Evolutionary conservation across 208 protist genomes (phyloP).

Genomic region (Trypanosoma rangeli): DNA sequence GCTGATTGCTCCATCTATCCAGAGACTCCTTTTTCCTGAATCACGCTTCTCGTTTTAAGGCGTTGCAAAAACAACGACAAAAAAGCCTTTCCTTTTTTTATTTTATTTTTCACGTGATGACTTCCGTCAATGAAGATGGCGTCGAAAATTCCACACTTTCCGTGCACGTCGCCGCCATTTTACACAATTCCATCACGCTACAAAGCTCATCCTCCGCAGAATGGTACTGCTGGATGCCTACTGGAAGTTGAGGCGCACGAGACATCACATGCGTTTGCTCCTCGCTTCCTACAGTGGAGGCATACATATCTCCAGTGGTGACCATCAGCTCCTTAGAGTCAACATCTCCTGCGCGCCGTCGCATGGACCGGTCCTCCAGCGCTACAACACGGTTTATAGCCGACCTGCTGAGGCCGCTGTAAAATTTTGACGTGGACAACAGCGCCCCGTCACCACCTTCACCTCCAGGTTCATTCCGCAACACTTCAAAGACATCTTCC

Average conservation of each 20-base stretch:
- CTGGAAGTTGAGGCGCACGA: not conserved
- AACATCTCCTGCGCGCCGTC: not conserved
- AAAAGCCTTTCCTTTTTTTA: not conserved
- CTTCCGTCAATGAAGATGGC: constrained; percentile 18
- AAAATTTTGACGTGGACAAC: not conserved
- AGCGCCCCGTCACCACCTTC: not conserved
- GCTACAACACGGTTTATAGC: not conserved
- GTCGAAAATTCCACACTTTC: constrained; percentile 2
- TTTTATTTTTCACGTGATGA: constrained; percentile 3
- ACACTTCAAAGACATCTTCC: constrained; percentile 3
- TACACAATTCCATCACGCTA: constrained; percentile 3
- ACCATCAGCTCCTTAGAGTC: not conserved
- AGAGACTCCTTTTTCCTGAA: not conserved
- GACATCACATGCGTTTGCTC: not conserved
- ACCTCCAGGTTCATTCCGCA: not conserved
- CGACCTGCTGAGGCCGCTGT: not conserved
- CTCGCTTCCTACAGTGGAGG: not conserved
- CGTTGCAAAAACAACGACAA: not conserved
- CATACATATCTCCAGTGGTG: not conserved
- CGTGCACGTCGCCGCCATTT: constrained; percentile 13
- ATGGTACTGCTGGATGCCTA: not conserved
- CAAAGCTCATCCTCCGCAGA: constrained; percentile 22
- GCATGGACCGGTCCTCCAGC: constrained; percentile 7
- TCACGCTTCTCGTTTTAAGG: not conserved
- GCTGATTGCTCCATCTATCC: not conserved